Evolutionary conservation across 139 green algal species (phyloP), one percentile per base, ranked within the genome.

Genomic region (Coelastrella sp.): DNA sequence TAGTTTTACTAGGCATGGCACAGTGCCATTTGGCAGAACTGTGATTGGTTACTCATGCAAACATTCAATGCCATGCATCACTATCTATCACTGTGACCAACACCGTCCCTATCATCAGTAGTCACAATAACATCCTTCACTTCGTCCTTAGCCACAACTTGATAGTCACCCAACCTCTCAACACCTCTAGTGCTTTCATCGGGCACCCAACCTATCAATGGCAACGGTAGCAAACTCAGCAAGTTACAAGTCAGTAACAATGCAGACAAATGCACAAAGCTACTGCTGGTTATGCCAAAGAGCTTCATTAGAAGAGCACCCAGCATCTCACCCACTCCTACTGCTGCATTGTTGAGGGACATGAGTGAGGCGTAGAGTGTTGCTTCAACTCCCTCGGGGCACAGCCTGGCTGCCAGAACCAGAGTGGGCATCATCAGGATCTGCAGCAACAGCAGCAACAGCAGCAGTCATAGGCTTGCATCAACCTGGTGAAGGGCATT

Each of bases 361-460:
- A 90, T 90, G 7, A 90, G 74, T 5, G 60, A 78, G 54, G 75
- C 75, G 23, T 85, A 85, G 7, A 90, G 22, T 61, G 75, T 90
- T 19, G 47, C 86, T 47, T 90, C 86, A 17, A 85, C 86, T 22
- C 80, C 80, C 57, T 73, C 80, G 5, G 68, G 83, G 6, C 66
- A 80, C 6, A 80, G 83, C 68, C 83, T 59, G 8, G 83, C 83
- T 56, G 68, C n/a, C 58, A 90, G 59, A n/a, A 90, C 75, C 60
- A 90, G 74, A 56, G 75, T 90, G 6, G 75, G 74, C 86, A 90
- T 90, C 74, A 90, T 57, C 10, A 90, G 59, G 3, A 90, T 65
- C 86, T 85, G 74, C 22, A 87, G 23, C 81, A 75, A 7, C 58
- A 87, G 64, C 17, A 47, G 7, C 58, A 76, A 19, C 77, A 83